Base-by-base conservation (phyloP, 1,284 basidiomycete genomes). In the Puccinia horiana region DNA sequence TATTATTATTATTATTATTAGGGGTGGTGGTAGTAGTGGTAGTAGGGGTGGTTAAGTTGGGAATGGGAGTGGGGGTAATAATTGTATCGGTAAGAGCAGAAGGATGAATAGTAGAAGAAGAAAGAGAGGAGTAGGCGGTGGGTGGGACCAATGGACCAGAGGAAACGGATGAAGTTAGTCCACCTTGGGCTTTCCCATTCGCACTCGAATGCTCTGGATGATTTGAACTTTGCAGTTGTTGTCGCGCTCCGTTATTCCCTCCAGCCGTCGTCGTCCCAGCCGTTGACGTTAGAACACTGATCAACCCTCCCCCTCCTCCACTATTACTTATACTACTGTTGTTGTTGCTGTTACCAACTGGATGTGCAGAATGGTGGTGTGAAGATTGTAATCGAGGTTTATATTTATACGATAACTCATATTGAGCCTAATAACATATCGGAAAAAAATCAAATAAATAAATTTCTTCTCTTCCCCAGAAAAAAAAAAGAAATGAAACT, bases 381-480 rank as follows among this genome's bases (percentile, higher is more conserved):
- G 54, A 42, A 16, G 56, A 32, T 26, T 67, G 56, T 52, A 79
- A 16, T 40, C 80, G 44, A 18, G 72, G 80, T 42, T 82, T 82
- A 47, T 73, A 82, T 29, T 76, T 76, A 40, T 82, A 82, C 44
- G 80, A 82, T 20, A 82, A 29, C 14, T 75, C 80, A 35, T 82
- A 82, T 37, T 76, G 73, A 20, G 44, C 52, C 79, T 81, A 26
- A 29, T 18, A 4, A 76, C 26, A 61, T 11, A 12, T 9, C 35
- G 37, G 18, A 16, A 11, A 37, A 63, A 11, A 63, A 35, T 3
- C 26, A 76, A 40, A 42, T 37, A 16, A 63, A 47, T 44, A n/a
- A 77, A 3, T 23, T 26, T 29, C 35, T n/a, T 73, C 37, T 63
- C 12, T 76, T 56, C 20, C 29, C 37, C 37, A 42, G 42, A 44